Conservation (phyloP, 306 rosid species). For the Phaseolus lunatus region DNA sequence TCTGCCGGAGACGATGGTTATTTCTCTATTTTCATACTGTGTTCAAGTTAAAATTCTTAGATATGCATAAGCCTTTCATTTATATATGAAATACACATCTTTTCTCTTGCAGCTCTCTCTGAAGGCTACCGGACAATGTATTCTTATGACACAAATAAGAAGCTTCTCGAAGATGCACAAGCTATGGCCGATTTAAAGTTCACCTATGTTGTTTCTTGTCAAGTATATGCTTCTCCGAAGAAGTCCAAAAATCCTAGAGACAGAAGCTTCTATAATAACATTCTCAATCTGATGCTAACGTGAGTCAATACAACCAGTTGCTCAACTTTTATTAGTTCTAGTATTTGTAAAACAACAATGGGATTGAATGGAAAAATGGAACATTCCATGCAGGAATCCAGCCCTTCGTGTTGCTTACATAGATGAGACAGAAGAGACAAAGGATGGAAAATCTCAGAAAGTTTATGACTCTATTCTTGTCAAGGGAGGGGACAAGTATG, state of each 20-base stretch:
- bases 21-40: conserved; percentile 44
- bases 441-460: conserved; percentile 58
- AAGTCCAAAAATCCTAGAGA: conserved; percentile 62
- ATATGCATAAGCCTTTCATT: conserved; percentile 15
- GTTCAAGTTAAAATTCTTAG: conserved; percentile 36
- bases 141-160: conserved; percentile 36
- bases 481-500: conserved; percentile 92
- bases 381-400: conserved; percentile 59
- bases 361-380: conserved; percentile 41
- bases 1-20: conserved; percentile 67
- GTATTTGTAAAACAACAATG: conserved; percentile 27
- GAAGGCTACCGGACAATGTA: conserved; percentile 53
- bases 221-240: conserved; percentile 80
- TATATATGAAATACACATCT: conserved; percentile 19
- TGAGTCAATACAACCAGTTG: conserved; percentile 56
- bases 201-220: conserved; percentile 97
- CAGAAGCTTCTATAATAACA: conserved; percentile 64
- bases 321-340: conserved; percentile 32
- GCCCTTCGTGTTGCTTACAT: conserved; percentile 96
- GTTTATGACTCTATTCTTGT: conserved; percentile 82
- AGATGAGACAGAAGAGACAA: conserved; percentile 74
- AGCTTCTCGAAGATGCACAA: conserved; percentile 55
- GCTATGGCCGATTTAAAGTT: conserved; percentile 94
- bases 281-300: conserved; percentile 85
- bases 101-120: conserved; percentile 59